Evolutionary conservation across 345 rosid species (phyloP), one percentile per base, ranked within the genome.

Genomic region (Rhodomyrtus tomentosa): DNA sequence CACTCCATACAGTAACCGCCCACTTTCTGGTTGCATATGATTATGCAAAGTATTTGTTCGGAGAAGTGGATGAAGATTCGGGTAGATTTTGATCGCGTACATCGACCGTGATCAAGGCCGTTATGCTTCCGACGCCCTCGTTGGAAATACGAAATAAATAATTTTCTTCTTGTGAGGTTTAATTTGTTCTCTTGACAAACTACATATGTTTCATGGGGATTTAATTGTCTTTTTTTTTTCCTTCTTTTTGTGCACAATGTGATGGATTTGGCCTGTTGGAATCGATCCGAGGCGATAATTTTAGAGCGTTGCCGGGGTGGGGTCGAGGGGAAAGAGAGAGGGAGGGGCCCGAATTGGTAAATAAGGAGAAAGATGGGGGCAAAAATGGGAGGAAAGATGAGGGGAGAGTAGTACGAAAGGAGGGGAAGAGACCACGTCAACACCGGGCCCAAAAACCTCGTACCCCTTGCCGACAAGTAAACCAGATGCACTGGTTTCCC

Each of bases 361-460:
- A 84, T 79, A 85, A 36, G n/a, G 20, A 20, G 24, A 29, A 36
- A 16, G 40, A 55, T 4, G 1, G 5, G 84, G 9, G 55, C 55
- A 36, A 82, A 62, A 53, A 9, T 72, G 29, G 51, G 22, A 8
- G 80, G 76, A 50, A 11, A 36, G 7, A 5, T 42, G 83, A 25
- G 68, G 58, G 51, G 87, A 36, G 16, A 18, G 73, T 53, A 20
- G 13, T 27, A 62, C 84, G 87, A 87, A 85, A 83, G 93, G 93
- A 88, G 88, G 14, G 40, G 86, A 85, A 87, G 87, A 16, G 88
- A 84, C 93, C 93, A 90, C 93, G 93, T 87, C 90, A 55, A 83
- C 84, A 32, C 25, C 22, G 36, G 7, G 6, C 50, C 84, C 62
- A 49, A 22, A 86, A 91, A 89, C 92, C 92, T 90, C 91, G 93